Evolutionary conservation across 2,329 filamentous ascomycete genomes (phyloP), one percentile per base, ranked within the genome.

Genomic region (Diaporthe sp.): DNA sequence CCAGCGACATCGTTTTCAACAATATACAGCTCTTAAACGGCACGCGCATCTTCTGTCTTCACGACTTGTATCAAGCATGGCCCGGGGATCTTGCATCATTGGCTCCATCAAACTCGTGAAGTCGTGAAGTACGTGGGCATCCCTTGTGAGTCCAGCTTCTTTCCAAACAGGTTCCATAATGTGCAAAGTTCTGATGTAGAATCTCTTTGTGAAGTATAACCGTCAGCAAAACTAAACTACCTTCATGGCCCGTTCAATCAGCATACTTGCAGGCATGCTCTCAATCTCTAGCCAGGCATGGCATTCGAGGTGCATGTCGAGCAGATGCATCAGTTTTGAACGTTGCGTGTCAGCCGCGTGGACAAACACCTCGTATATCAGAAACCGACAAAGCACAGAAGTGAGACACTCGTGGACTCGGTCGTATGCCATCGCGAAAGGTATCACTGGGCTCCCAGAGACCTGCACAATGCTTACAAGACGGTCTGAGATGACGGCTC

Each of bases 381-480:
- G 65, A 70, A 39, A 70, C 65, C 47, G 65, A 25, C 65, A 70
- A 37, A 55, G n/a, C 65, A 42, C 65, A 39, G 44, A 25, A 42
- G 34, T 70, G 49, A 70, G 49, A 70, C 65, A 70, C 34, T 28
- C n/a, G 31, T 70, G 65, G 49, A 70, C 49, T 70, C 65, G 65
- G 49, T 70, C 34, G 65, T 70, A 68, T 53, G 65, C 31, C 34
- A 39, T 68, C n/a, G 47, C 17, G 47, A 53, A 25, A 55, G 31
- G 65, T 55, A 25, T 25, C 15, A 53, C 34, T 17, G 65, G 65
- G 34, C 47, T 37, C 17, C 17, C 65, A 39, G 34, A 39, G n/a
- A 25, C 34, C 49, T 31, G 15, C 49, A 70, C 65, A 42, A 55
- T 70, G 49, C 65, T 70, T 42, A 31, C 47, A 39, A 70, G n/a